Base-by-base conservation (phyloP, 257 asterid genomes). In the Ballota nigra region DNA sequence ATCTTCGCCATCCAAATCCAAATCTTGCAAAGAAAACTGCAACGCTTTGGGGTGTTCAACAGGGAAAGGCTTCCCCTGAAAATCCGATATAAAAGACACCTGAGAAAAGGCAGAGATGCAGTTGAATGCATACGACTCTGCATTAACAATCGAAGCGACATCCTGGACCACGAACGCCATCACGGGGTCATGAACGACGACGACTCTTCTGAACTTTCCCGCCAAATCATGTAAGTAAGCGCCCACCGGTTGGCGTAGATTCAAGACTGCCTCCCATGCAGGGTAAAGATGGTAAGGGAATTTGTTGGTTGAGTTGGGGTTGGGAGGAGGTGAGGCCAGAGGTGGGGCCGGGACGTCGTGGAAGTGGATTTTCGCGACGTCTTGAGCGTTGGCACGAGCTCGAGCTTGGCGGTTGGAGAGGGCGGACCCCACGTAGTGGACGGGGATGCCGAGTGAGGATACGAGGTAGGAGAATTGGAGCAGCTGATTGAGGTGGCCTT, bases 211-310 rank as follows among this genome's bases (percentile, higher is more conserved):
- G 63, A 59, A 41, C 18, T 70, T 66, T 0, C 57, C n/a, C 0
- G 89, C 77, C 19, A 82, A 19, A 1, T 56, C 71, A 0, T 5
- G 69, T 4, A 87, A 18, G n/a, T 53, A 68, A 7, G 15, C 45
- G 5, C 75, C 75, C 0, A 83, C 19, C 0, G 84, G 84, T 6
- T 70, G 24, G 45, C 87, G 83, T n/a, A 75, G 80, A 31, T 36
- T 28, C 57, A 67, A 5, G 0, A 80, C 23, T 4, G 87, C 88
- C 1, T 53, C 74, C 64, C 71, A 66, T 0, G 77, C 57, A 0
- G 93, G 87, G 0, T 53, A 58, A 10, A 87, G 81, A 4, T 89
- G 96, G 0, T 72, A 3, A 0, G 96, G 93, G 79, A 82, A 89
- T 47, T 86, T 89, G 33, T 7, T 13, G 0, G 64, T 1, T 5